A percentile compares a stretch with the other conserved stretches of the same genome.
Evolutionary conservation across 441 rosid species (phyloP).

Genomic region (Rhodomyrtus psidioides): DNA sequence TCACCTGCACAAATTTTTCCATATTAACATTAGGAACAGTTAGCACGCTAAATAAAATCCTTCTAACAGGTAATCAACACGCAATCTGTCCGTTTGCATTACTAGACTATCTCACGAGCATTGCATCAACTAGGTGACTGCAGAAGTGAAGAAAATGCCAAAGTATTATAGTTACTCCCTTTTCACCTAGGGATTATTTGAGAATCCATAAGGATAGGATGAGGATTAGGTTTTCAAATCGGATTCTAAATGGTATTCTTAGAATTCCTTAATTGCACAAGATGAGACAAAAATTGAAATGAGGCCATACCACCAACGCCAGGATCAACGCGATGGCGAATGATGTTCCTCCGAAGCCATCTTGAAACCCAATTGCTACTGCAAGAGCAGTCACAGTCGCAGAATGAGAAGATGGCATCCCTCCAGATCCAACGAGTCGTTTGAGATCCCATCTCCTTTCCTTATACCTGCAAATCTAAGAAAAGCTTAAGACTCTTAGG

Average conservation of each 20-base stretch:
- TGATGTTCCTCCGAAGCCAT: constrained; percentile 14
- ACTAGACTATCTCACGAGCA: background rate
- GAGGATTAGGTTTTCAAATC: background rate
- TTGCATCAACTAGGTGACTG: background rate
- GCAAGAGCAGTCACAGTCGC: constrained; percentile 27
- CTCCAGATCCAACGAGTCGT: constrained; percentile 19
- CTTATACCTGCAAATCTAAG: background rate
- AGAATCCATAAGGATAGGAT: background rate
- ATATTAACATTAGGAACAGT: background rate
- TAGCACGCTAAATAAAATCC: background rate
- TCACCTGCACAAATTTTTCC: background rate
- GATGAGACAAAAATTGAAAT: background rate
- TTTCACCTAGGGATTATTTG: background rate
- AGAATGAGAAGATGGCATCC: constrained; percentile 35
- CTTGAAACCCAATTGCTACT: constrained; percentile 18
- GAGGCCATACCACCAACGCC: constrained; percentile 25
- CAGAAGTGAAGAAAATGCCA: background rate
- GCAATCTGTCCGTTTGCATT: background rate
- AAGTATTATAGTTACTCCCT: background rate
- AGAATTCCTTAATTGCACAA: background rate
- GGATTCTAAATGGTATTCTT: background rate
- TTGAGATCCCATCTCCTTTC: background rate
- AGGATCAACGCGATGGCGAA: constrained; percentile 17
- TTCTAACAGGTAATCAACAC: background rate
- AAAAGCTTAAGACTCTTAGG: background rate